Evolutionary conservation across 371 early-diverging fungal genomes (phyloP).

Genomic region (Mucor plumbeus): DNA sequence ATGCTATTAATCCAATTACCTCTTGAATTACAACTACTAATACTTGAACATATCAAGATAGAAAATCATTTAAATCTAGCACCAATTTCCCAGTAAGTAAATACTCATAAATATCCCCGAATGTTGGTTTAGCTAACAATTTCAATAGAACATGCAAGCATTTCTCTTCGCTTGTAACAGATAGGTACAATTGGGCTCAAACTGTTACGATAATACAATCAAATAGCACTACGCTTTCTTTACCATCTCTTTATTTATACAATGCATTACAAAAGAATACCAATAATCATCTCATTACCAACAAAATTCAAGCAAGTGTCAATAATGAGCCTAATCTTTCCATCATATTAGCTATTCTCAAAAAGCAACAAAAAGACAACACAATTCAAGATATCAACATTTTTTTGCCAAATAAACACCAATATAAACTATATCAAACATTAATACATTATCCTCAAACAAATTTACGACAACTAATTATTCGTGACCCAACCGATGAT

Average conservation of each 20-base stretch:
- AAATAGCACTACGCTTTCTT: not conserved
- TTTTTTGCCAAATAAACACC: not conserved
- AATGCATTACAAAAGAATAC: not conserved
- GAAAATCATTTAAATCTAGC: constrained; percentile 34
- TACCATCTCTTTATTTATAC: not conserved
- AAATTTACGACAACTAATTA: constrained; percentile 3
- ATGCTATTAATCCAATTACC: constrained; percentile 31
- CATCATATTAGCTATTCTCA: constrained; percentile 6
- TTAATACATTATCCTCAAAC: constrained; percentile 15
- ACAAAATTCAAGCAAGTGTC: constrained; percentile 3
- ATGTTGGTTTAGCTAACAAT: not conserved
- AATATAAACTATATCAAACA: constrained; percentile 10
- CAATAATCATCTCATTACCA: not conserved
- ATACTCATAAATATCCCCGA: not conserved
- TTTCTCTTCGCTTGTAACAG: constrained; percentile 12
- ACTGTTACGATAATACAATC: constrained; percentile 23
- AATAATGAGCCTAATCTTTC: not conserved
- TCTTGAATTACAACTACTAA: constrained; percentile 34
- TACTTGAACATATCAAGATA: constrained; percentile 27
- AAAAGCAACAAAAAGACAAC: constrained; percentile 5
- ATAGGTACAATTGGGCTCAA: constrained; percentile 22
- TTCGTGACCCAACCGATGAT: constrained; percentile 31
- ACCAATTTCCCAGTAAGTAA: constrained; percentile 38
- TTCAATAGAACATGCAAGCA: constrained; percentile 14
- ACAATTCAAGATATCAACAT: constrained; percentile 10